Percentiles rank a stretch among this genome's conserved stretches.
phyloP scores from a whole-genome alignment of 2,329 filamentous ascomycete genomes.

The Dothistroma pini region DNA sequence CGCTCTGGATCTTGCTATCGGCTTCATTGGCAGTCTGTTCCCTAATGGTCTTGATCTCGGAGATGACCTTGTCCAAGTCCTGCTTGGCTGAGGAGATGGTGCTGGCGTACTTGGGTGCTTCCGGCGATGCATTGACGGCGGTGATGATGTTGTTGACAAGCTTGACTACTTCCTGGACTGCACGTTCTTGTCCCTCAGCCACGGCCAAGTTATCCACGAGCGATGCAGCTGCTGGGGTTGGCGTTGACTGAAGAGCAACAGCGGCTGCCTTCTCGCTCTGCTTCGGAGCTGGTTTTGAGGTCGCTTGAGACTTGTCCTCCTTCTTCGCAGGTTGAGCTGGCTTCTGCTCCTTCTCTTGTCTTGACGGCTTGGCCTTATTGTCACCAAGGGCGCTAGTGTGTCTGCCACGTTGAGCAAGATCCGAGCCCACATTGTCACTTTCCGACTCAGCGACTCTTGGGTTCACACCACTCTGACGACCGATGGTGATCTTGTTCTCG shows the following conservation, averaged over 20 bases:
- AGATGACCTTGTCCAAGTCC: conserved; percentile 72
- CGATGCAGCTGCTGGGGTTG: conserved; percentile 46
- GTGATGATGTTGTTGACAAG: conserved; percentile 96
- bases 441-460: conserved; percentile 68
- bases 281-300: conserved; percentile 17
- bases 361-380: conserved; percentile 45
- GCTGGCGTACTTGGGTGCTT: conserved; percentile 70
- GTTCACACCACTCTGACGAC: conserved; percentile 78
- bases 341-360: conserved; percentile 17
- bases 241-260: conserved; percentile 23
- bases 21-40: conserved; percentile 65
- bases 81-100: conserved; percentile 82
- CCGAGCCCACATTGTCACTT: conserved; percentile 41
- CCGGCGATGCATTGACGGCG: conserved; percentile 82
- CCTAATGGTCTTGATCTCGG: conserved; percentile 73
- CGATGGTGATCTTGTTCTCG: conserved; percentile 74
- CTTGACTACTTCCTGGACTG: conserved; percentile 89
- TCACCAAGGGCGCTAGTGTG: conserved; percentile 60
- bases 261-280: conserved; percentile 17
- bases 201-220: conserved; percentile 74
- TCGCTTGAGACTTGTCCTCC: conserved; percentile 1
- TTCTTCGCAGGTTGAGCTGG: conserved; percentile 8
- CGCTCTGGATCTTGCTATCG: conserved; percentile 67
- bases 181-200: conserved; percentile 72
- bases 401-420: conserved; percentile 46